Evolutionary conservation across 495 filamentous ascomycete genomes (phyloP).

Genomic region (Daldinia vernicosa): DNA sequence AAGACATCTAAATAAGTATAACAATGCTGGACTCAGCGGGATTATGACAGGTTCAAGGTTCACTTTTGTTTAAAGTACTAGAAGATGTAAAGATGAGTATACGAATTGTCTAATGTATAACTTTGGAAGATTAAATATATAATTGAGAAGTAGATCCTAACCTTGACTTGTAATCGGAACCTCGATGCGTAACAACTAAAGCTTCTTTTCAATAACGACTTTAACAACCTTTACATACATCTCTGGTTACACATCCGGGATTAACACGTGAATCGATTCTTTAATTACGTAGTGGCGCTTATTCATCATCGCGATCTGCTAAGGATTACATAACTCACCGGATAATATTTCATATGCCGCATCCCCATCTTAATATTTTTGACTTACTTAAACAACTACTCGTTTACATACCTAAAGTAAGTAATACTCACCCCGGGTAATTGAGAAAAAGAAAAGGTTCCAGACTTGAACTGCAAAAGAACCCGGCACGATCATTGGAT

Average conservation of each 20-base stretch:
- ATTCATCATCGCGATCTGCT: not conserved
- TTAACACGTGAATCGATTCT: not conserved
- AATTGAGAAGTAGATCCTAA: too few species aligned
- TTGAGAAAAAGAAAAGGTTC: not conserved
- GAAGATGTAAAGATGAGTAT: too few species aligned
- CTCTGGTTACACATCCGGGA: not conserved
- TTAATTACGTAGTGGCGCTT: not conserved
- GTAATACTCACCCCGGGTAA: not conserved
- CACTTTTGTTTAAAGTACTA: too few species aligned
- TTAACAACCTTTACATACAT: too few species aligned
- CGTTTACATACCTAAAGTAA: not conserved
- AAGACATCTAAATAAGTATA: conserved; percentile 9
- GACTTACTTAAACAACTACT: not conserved
- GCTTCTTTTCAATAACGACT: too few species aligned
- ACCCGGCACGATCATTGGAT: not conserved
- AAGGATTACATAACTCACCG: not conserved
- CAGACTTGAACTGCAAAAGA: not conserved
- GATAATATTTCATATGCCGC: not conserved
- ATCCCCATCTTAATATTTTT: not conserved
- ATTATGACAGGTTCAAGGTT: too few species aligned
- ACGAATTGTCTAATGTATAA: too few species aligned
- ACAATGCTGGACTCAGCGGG: too few species aligned
- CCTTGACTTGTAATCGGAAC: too few species aligned
- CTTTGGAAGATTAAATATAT: too few species aligned
- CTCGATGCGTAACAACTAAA: too few species aligned